Conservation (phyloP, 1,284 basidiomycete species). For the Ustilago hordei region DNA sequence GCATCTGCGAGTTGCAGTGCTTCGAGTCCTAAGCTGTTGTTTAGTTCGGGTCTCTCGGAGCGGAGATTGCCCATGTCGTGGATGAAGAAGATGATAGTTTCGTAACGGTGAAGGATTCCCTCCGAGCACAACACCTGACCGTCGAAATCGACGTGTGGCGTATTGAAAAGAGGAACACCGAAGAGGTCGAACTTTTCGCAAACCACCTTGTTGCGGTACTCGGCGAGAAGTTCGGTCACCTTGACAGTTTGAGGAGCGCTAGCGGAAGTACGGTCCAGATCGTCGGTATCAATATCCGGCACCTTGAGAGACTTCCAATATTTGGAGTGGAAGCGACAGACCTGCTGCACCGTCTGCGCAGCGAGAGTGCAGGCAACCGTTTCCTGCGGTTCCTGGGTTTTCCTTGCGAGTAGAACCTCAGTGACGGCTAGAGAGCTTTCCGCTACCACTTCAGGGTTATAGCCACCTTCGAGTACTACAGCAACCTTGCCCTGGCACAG, state of each 20-base stretch:
- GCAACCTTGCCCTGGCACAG: conserved; percentile 89
- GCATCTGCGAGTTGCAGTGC: conserved; percentile 76
- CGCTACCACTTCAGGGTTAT: conserved; percentile 90
- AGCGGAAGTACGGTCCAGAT: conserved; percentile 18
- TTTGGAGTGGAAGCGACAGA: conserved; percentile 85
- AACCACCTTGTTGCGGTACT: conserved; percentile 83
- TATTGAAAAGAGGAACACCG: conserved; percentile 79
- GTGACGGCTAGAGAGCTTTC: conserved; percentile 87
- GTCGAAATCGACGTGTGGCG: conserved; percentile 78
- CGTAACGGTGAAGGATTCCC: conserved; percentile 68
- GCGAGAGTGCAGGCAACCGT: conserved; percentile 70
- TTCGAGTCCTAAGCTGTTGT: background rate
- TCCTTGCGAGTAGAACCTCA: conserved; percentile 84
- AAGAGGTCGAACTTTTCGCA: conserved; percentile 80
- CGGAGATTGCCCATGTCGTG: conserved; percentile 63
- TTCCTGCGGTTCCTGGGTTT: conserved; percentile 77
- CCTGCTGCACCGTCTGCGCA: conserved; percentile 87
- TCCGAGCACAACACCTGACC: conserved; percentile 87
- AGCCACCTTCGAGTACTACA: conserved; percentile 97
- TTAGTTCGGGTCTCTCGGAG: conserved; percentile 9
- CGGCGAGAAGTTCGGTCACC: conserved; percentile 80
- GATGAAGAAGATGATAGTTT: conserved; percentile 57
- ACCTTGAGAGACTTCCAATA: conserved; percentile 83
- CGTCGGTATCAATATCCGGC: conserved; percentile 32
- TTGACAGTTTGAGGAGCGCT: conserved; percentile 17